Conservation (phyloP, 768 basidiomycete genomes). For the Podaxis carcinomalis region DNA sequence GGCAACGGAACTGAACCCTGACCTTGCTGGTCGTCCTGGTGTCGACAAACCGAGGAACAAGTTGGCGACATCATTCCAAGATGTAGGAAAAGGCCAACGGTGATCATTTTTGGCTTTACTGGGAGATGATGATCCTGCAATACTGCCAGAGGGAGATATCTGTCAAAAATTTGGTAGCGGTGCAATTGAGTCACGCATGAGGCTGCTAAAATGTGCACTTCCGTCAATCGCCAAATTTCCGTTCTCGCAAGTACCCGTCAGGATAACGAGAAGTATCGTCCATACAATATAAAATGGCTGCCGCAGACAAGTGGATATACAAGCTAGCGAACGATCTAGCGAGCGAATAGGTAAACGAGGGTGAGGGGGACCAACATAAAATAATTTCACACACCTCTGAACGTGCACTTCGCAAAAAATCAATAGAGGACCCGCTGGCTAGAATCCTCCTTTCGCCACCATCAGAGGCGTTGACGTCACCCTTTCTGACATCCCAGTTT, state of each 20-base stretch:
- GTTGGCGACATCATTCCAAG: background rate
- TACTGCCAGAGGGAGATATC: background rate
- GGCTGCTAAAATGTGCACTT: background rate
- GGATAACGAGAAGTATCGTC: background rate
- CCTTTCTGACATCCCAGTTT: background rate
- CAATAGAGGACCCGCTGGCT: background rate
- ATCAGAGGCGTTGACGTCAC: background rate
- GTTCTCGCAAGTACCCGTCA: slow-evolving; percentile 1
- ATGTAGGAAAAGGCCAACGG: background rate
- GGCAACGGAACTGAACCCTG: background rate
- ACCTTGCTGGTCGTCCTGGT: background rate
- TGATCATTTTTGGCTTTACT: background rate
- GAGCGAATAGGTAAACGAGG: background rate
- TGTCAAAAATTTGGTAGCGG: background rate
- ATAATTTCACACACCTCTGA: background rate
- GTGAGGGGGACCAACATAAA: too few species aligned
- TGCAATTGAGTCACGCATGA: background rate
- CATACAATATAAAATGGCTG: background rate
- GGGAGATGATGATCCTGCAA: background rate
- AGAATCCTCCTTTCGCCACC: background rate
- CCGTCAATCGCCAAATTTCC: background rate
- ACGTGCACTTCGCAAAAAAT: background rate
- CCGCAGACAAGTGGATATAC: background rate
- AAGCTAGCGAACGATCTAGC: background rate
- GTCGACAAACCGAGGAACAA: background rate